A percentile compares a stretch with the other conserved stretches of the same genome.
These are phyloP conservation scores for Collybia sp. DNA, from an alignment of 768 basidiomycete genomes.

Conservation along the genomic window DNA sequence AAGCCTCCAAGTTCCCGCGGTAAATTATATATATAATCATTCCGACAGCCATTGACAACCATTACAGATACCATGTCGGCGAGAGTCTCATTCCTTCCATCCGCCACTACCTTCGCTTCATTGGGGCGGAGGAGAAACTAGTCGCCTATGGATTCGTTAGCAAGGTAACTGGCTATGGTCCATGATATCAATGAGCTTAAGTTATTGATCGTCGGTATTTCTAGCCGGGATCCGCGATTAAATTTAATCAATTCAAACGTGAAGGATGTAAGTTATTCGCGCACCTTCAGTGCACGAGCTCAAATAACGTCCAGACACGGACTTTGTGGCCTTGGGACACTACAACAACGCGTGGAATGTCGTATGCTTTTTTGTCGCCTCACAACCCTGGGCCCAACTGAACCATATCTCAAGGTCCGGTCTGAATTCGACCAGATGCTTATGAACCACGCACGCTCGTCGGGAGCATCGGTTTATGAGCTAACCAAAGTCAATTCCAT, in stretches of 20 bases:
- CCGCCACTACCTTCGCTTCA: slow-evolving; percentile 55
- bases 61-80: slow-evolving; percentile 48
- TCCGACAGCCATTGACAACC: not conserved
- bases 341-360: slow-evolving; percentile 61
- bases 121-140: slow-evolving; percentile 51
- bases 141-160: slow-evolving; percentile 41
- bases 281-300: not conserved
- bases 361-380: slow-evolving; percentile 28
- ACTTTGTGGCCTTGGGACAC: slow-evolving; percentile 50
- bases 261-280: slow-evolving; percentile 47
- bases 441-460: slow-evolving; percentile 48
- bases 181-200: not conserved
- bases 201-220: not conserved
- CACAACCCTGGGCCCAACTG: no score
- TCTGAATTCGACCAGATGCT: slow-evolving; percentile 60
- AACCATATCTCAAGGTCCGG: slow-evolving; percentile 31
- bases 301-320: slow-evolving; percentile 39
- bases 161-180: slow-evolving; percentile 35
- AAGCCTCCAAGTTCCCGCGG: slow-evolving; percentile 53
- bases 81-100: slow-evolving; percentile 60
- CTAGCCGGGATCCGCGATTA: slow-evolving; percentile 59
- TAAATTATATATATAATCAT: slow-evolving; percentile 7
- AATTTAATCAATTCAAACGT: slow-evolving; percentile 60
- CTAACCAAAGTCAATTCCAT: slow-evolving; percentile 47
- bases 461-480: slow-evolving; percentile 50